Conservation (phyloP, 176 grass and related monocot species). For the Triticum dicoccoides region DNA sequence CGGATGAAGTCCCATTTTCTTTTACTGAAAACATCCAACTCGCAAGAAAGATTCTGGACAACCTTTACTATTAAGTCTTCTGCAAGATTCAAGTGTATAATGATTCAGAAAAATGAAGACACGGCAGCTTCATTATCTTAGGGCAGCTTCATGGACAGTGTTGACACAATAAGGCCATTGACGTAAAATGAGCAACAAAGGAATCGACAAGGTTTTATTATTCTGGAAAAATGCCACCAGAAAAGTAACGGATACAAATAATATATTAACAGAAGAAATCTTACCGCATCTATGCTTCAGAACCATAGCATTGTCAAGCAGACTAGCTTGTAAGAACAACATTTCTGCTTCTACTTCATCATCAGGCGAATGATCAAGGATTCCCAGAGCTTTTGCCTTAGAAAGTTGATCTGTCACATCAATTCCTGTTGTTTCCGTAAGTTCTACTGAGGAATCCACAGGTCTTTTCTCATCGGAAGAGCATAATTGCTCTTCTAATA, state of each 20-base stretch:
- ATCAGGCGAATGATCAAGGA: slow-evolving; percentile 76
- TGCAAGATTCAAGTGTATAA: slow-evolving; percentile 34
- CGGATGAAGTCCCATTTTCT: slow-evolving; percentile 92
- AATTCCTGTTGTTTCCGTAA: slow-evolving; percentile 31
- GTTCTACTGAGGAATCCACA: slow-evolving; percentile 15
- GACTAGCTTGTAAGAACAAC: slow-evolving; percentile 82
- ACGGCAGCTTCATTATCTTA: background rate
- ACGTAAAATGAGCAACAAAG: background rate
- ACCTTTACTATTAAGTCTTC: slow-evolving; percentile 75
- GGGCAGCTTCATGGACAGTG: background rate
- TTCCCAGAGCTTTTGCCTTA: slow-evolving; percentile 48
- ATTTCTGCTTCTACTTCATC: slow-evolving; percentile 97
- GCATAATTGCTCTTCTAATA: slow-evolving; percentile 25
- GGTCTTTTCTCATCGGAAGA: slow-evolving; percentile 20
- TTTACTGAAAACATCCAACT: slow-evolving; percentile 62
- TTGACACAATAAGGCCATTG: slow-evolving; percentile 5
- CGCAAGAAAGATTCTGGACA: slow-evolving; percentile 69
- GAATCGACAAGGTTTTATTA: slow-evolving; percentile 11
- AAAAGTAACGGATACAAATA: background rate
- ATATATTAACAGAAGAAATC: slow-evolving; percentile 2
- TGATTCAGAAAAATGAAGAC: slow-evolving; percentile 7
- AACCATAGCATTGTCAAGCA: slow-evolving; percentile 70
- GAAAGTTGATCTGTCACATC: slow-evolving; percentile 45
- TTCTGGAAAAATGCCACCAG: background rate
- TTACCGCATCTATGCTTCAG: slow-evolving; percentile 85